phyloP scores from a whole-genome alignment of 169 alveolate species.

The Perkinsus olseni region DNA sequence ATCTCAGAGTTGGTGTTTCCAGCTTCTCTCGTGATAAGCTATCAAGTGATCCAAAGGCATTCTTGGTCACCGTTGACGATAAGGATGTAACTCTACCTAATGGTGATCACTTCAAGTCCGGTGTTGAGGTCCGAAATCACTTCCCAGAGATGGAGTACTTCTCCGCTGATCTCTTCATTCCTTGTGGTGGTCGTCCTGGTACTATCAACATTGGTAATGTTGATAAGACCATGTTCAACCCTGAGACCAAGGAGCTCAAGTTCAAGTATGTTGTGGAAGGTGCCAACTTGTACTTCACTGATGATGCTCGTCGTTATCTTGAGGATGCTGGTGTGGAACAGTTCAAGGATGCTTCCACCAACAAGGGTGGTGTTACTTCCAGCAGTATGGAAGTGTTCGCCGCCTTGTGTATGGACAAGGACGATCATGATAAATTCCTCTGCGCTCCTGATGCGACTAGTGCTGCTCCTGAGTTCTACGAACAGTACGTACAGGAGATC shows the following conservation, averaged over 20 bases:
- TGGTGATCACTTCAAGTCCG: no score
- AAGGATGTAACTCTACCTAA: no score
- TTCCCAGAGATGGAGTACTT: constrained; percentile 48
- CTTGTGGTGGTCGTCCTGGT: constrained; percentile 77
- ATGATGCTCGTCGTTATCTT: constrained; percentile 58
- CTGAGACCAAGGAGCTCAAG: constrained; percentile 11
- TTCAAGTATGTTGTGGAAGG: constrained; percentile 71
- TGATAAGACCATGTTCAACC: constrained; percentile 36
- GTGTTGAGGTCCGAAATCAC: constrained; percentile 8
- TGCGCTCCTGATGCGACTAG: neutral
- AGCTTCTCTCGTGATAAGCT: no score
- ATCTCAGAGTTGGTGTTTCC: no score
- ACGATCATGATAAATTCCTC: neutral
- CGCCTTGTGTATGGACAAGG: constrained; percentile 46
- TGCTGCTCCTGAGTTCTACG: constrained; percentile 12
- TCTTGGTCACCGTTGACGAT: constrained; percentile 17
- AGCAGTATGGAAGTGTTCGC: constrained; percentile 68
- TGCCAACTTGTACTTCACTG: constrained; percentile 69
- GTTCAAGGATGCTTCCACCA: constrained; percentile 68
- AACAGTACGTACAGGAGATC: constrained; percentile 11
- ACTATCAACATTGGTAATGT: constrained; percentile 56
- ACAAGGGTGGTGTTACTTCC: constrained; percentile 76
- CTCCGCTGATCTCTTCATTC: constrained; percentile 62
- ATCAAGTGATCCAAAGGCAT: neutral
- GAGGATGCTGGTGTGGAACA: constrained; percentile 56